A percentile compares a stretch with the other conserved stretches of the same genome.
These are phyloP conservation scores for Phlyctochytrium bullatum DNA, from an alignment of 192 early-diverging fungal species.

Conservation along the genomic window DNA sequence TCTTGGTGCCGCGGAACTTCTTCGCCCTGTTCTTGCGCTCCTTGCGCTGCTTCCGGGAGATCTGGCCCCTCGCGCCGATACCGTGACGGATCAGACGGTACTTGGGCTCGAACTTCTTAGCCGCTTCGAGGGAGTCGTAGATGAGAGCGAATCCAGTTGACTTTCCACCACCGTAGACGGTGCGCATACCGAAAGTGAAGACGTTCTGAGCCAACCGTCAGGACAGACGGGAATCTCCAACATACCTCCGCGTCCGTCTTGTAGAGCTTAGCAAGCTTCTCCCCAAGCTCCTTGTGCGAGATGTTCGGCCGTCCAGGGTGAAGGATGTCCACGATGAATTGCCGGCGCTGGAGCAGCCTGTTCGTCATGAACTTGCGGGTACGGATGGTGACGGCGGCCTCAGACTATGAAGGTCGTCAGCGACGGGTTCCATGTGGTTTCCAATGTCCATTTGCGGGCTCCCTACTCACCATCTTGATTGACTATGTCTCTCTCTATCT, in stretches of 20 bases:
- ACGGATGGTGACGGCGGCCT: conserved; percentile 80
- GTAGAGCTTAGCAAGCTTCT: conserved; percentile 95
- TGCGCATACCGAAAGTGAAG: conserved; percentile 94
- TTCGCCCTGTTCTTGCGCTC: conserved; percentile 98
- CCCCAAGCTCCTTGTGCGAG: conserved; percentile 87
- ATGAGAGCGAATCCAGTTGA: conserved; percentile 94
- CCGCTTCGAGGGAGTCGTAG: conserved; percentile 90
- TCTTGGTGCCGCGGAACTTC: conserved; percentile 98
- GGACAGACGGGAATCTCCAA: background rate
- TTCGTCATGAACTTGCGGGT: conserved; percentile 99
- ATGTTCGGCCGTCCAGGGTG: conserved; percentile 93
- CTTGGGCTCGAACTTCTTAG: conserved; percentile 99
- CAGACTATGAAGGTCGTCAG: no score
- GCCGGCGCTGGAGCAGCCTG: conserved; percentile 94
- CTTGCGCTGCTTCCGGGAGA: conserved; percentile 97
- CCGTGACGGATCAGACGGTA: conserved; percentile 84
- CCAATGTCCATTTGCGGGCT: no score
- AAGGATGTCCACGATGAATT: conserved; percentile 95
- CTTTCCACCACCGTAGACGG: conserved; percentile 95
- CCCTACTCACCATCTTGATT: no score
- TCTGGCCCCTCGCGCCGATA: conserved; percentile 65
- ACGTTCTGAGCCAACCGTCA: conserved; percentile 53
- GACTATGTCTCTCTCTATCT: no score
- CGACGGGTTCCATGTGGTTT: no score
- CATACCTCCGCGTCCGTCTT: conserved; percentile 78